Percentiles rank a stretch among this genome's conserved stretches.
phyloP scores from a whole-genome alignment of 108 stramenopile genomes.

The Nitzschia sp. region DNA sequence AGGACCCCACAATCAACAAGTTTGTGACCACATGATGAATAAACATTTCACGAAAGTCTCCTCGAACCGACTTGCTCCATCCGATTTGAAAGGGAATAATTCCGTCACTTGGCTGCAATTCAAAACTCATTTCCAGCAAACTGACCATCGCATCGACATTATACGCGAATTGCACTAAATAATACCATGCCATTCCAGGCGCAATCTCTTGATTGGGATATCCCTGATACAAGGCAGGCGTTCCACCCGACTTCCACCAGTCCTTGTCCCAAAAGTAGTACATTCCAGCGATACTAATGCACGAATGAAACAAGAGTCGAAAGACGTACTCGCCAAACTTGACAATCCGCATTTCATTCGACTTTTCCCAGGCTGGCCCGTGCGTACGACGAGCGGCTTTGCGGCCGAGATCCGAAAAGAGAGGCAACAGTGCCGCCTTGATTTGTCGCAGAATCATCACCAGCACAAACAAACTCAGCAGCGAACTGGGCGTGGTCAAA shows the following conservation, averaged over 20 bases:
- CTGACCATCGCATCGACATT: constrained; percentile 82
- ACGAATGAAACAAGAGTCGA: constrained; percentile 73
- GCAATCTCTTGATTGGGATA: constrained; percentile 73
- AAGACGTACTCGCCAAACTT: constrained; percentile 92
- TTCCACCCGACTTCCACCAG: constrained; percentile 69
- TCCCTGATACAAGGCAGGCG: constrained; percentile 47
- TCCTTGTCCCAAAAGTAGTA: constrained; percentile 63
- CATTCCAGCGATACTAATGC: constrained; percentile 59
- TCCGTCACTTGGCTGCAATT: constrained; percentile 17
- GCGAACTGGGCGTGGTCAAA: constrained; percentile 43
- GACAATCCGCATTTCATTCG: constrained; percentile 62
- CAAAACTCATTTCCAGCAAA: constrained; percentile 67
- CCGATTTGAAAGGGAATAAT: constrained; percentile 40
- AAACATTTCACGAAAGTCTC: constrained; percentile 91
- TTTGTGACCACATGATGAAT: constrained; percentile 89
- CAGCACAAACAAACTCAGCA: constrained; percentile 37
- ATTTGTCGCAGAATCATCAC: constrained; percentile 52
- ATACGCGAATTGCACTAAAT: constrained; percentile 81
- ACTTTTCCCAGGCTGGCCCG: constrained; percentile 59
- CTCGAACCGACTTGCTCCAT: constrained; percentile 72
- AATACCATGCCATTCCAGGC: constrained; percentile 88
- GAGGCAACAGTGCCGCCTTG: constrained; percentile 62
- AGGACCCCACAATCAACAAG: constrained; percentile 60
- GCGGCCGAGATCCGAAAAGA: constrained; percentile 63
- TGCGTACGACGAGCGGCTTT: constrained; percentile 58